Evolutionary conservation across 2,329 filamentous ascomycete genomes (phyloP), one percentile per base, ranked within the genome.

Genomic region (Fusarium lyarnte): DNA sequence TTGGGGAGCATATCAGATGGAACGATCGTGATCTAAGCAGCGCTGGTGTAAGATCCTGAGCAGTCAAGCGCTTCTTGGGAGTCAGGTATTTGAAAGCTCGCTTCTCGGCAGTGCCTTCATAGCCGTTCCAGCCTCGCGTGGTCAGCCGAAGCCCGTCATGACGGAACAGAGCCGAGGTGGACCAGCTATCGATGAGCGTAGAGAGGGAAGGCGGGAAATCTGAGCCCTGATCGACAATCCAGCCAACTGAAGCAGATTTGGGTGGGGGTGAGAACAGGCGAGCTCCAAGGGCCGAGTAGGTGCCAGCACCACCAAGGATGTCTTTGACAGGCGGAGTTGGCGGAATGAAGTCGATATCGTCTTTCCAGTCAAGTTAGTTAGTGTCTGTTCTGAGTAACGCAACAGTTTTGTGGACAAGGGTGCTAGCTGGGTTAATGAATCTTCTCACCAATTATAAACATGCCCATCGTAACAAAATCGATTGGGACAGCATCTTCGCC

Each of bases 121-220:
- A 98, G 54, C 93, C 93, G 80, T 98, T 98, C 94, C 94, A 97
- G 49, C 93, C 95, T 49, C 94, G 90, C 0, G 96, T 99, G 5
- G 95, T 98, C 54, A 93, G 85, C 29, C 93, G 90, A 11, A 87
- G 81, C 3, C 86, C 84, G 59, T 93, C 90, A 53, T 89, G 83
- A 58, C 94, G 89, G 72, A 96, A 84, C 21, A 94, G 78, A 25
- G 89, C 93, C 10, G 89, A 89, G 3, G 95, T 97, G 21, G 90
- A 83, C 95, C 96, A 98, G 46, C 88, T 87, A 19, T 87, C 82
- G 73, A 99, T 90, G 46, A 88, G 85, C 5, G 86, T 79, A 52
- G 88, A 87, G 58, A 97, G 85, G 17, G 87, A 83, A 1, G 84
- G 72, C 1, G 95, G 95, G 74, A 98, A 98, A 82, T 98, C 96